These are phyloP conservation scores for Globisporangium solare DNA, from an alignment of 352 stramenopile genomes.

Conservation along the genomic window DNA sequence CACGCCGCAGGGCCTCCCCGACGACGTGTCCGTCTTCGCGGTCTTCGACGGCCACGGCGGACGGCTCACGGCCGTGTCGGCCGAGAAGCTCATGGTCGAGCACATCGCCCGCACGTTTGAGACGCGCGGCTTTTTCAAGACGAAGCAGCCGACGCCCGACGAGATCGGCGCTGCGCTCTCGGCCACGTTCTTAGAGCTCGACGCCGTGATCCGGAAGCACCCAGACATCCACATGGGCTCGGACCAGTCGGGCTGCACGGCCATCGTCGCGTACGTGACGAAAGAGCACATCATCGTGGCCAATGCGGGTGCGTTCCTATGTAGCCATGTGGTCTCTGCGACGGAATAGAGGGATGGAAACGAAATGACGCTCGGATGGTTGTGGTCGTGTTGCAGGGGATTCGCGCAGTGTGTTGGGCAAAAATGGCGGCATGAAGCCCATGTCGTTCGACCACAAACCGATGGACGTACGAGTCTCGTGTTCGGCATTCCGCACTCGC, in stretches of 20 bases:
- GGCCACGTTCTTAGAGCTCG: constrained; percentile 62
- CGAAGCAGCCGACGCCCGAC: constrained; percentile 30
- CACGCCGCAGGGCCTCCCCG: constrained; percentile 35
- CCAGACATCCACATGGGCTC: constrained; percentile 43
- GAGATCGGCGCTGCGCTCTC: constrained; percentile 55
- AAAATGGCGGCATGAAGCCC: constrained; percentile 40
- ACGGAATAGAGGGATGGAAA: background rate
- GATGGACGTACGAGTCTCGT: constrained; percentile 62
- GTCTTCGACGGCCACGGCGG: constrained; percentile 82
- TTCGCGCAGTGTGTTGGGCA: constrained; percentile 72
- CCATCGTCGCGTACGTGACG: constrained; percentile 68
- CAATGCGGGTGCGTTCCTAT: constrained; percentile 45
- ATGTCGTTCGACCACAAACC: constrained; percentile 92
- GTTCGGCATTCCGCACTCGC: constrained; percentile 1
- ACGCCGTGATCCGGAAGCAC: constrained; percentile 50
- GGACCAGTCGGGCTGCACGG: constrained; percentile 76
- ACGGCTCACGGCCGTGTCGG: constrained; percentile 47
- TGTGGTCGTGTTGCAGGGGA: constrained; percentile 30
- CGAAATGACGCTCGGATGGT: background rate
- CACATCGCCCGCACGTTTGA: constrained; percentile 32
- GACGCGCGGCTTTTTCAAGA: constrained; percentile 31
- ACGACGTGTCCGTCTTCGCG: constrained; percentile 58
- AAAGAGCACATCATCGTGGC: constrained; percentile 70
- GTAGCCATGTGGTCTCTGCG: background rate
- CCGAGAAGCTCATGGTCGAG: constrained; percentile 29